Evolutionary conservation across 257 asterid genomes (phyloP), one percentile per base, ranked within the genome.

Genomic region (Penstemon davidsonii): DNA sequence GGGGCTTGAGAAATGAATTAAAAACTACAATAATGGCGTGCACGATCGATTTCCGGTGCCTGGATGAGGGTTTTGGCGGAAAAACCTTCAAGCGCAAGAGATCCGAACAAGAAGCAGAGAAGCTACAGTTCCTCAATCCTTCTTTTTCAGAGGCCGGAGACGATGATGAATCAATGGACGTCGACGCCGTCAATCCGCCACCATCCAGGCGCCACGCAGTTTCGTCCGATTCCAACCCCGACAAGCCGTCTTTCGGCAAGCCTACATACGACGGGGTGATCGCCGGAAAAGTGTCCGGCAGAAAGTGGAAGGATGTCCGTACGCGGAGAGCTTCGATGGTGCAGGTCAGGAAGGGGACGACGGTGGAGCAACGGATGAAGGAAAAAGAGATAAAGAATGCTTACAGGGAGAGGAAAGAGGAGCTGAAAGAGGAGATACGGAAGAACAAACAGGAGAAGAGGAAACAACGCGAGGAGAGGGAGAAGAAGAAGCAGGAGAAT

Each of bases 51-150:
- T 93, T 93, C 72, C 86, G 99, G 67, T 56, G 78, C 70, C 80
- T 93, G 39, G 96, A 90, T 60, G 96, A 92, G 77, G 98, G 98
- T 0, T 84, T 91, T 70, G 98, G 98, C 45, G 98, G 98, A 3
- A 91, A 91, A 72, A 93, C 99, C 25, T 87, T 81, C 77, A 93
- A 93, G 82, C 93, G 98, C 5, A 89, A 91, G 89, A 73, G 96
- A 73, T 76, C 86, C 43, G 87, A 83, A 36, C 83, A 80, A 19
- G 90, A 86, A 47, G 80, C 81, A 0, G 84, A 71, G 1, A 76
- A 78, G 75, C 70, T 73, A 0, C 70, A 62, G 1, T 5, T 69
- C 10, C 61, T 78, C 46, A 1, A 25, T 25, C 33, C 33, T 25
- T 25, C 33, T 25, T 25, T 25, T 25, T 25, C 33, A 2, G 33